A percentile compares a stretch with the other conserved stretches of the same genome.
Conservation (phyloP, 805 yeast species). For the Lachancea dasiensis region DNA sequence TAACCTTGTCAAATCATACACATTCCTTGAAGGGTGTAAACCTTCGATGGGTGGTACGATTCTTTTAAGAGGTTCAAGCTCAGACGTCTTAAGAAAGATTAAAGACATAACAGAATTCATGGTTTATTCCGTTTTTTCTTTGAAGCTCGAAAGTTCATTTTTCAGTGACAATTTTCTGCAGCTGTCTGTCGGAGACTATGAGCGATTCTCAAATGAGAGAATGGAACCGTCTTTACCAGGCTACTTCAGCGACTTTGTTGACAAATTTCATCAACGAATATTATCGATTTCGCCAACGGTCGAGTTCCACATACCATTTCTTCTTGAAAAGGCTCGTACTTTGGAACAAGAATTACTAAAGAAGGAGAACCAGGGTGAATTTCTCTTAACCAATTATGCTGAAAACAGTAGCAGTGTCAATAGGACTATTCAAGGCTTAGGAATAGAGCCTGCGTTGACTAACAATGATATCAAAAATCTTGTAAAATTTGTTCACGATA, state of each 20-base stretch:
- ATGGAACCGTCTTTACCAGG: conserved; percentile 20
- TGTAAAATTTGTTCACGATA: conserved; percentile 29
- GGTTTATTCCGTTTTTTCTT: conserved; percentile 70
- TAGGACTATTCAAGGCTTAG: conserved; percentile 14
- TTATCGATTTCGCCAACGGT: conserved; percentile 86
- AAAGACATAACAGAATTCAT: conserved; percentile 78
- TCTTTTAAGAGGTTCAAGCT: conserved; percentile 74
- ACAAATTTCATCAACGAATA: conserved; percentile 42
- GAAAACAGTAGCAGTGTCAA: conserved; percentile 12
- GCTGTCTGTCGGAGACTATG: conserved; percentile 37
- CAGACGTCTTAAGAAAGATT: conserved; percentile 53
- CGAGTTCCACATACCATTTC: conserved; percentile 60
- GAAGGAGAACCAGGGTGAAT: conserved; percentile 26
- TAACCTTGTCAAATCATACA: conserved; percentile 57
- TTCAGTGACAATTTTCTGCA: conserved; percentile 64
- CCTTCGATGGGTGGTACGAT: conserved; percentile 74
- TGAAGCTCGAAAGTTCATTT: conserved; percentile 70
- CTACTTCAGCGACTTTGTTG: conserved; percentile 36
- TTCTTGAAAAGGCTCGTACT: conserved; percentile 48
- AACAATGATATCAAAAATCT: conserved; percentile 31
- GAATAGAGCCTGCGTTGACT: conserved; percentile 28
- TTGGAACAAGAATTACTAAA: conserved; percentile 39
- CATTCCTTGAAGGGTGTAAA: conserved; percentile 75
- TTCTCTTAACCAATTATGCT: conserved; percentile 11
- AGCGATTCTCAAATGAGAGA: conserved; percentile 15